Conservation (phyloP, 805 yeast genomes). For the Starmerella tilneyi region DNA sequence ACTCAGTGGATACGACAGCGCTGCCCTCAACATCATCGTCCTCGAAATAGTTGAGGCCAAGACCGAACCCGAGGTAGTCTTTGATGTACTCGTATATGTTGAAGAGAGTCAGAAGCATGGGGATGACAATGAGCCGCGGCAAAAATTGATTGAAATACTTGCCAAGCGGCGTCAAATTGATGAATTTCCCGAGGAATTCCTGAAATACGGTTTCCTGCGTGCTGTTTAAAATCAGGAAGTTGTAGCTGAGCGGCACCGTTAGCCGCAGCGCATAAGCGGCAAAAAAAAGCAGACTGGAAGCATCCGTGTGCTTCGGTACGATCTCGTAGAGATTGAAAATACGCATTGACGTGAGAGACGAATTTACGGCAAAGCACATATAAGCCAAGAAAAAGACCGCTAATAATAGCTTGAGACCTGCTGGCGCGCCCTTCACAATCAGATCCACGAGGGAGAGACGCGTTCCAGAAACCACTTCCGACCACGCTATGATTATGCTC, state of each 20-base stretch:
- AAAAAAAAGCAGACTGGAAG: conserved; percentile 64
- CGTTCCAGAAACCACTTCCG: conserved; percentile 67
- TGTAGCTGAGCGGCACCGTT: conserved; percentile 72
- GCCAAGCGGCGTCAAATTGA: conserved; percentile 66
- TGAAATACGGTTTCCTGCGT: conserved; percentile 50
- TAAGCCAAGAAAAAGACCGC: conserved; percentile 45
- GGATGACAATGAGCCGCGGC: conserved; percentile 68
- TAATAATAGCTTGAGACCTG: conserved; percentile 34
- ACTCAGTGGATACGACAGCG: conserved; percentile 19
- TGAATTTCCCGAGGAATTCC: conserved; percentile 62
- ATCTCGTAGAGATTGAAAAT: conserved; percentile 69
- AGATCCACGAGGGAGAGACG: conserved; percentile 50
- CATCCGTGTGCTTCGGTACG: conserved; percentile 60
- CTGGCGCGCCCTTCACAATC: conserved; percentile 34
- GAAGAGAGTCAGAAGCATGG: conserved; percentile 53
- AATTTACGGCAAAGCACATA: conserved; percentile 59
- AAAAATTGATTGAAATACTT: conserved; percentile 58
- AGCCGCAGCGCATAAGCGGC: conserved; percentile 71
- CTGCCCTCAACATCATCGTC: conserved; percentile 26
- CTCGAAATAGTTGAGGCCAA: conserved; percentile 32
- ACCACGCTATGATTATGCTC: conserved; percentile 52
- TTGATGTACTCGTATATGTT: conserved; percentile 57
- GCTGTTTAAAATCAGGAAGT: conserved; percentile 58
- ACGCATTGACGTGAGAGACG: conserved; percentile 55
- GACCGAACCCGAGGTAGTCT: conserved; percentile 33